Evolutionary conservation across 495 filamentous ascomycete species (phyloP).

Genomic region (Aspergillus olivimuriae): DNA sequence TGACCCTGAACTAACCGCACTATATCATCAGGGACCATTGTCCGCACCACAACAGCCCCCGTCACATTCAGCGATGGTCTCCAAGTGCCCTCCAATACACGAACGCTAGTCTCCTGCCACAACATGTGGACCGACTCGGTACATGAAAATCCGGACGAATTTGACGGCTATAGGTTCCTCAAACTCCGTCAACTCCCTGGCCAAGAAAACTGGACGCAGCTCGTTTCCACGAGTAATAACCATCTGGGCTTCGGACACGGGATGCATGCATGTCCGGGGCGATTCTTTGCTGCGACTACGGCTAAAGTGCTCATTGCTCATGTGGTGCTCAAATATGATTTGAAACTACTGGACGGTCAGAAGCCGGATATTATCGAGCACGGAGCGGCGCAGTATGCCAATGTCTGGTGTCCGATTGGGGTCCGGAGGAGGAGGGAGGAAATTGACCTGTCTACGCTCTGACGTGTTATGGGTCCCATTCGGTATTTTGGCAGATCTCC

Average conservation of each 20-base stretch:
- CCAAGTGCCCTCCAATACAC: conserved; percentile 18
- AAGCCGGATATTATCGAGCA: background rate
- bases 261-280: conserved; percentile 44
- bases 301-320: conserved; percentile 32
- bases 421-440: conserved; percentile 7
- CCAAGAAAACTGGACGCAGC: conserved; percentile 25
- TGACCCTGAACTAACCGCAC: background rate
- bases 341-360: conserved; percentile 7
- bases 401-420: background rate
- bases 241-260: conserved; percentile 41
- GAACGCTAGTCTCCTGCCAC: conserved; percentile 21
- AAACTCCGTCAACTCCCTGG: conserved; percentile 24
- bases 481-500: too few relatives aligned
- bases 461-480: too few relatives aligned
- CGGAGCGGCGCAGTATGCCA: background rate
- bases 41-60: conserved; percentile 23
- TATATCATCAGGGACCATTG: conserved; percentile 28
- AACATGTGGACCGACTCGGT: conserved; percentile 24
- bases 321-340: conserved; percentile 46
- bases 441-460: too few relatives aligned
- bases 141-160: conserved; percentile 34
- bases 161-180: conserved; percentile 35
- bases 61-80: conserved; percentile 15
- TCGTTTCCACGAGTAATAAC: conserved; percentile 29
- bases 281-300: conserved; percentile 40